Evolutionary conservation across 345 rosid species (phyloP).

Genomic region (Acer negundo): DNA sequence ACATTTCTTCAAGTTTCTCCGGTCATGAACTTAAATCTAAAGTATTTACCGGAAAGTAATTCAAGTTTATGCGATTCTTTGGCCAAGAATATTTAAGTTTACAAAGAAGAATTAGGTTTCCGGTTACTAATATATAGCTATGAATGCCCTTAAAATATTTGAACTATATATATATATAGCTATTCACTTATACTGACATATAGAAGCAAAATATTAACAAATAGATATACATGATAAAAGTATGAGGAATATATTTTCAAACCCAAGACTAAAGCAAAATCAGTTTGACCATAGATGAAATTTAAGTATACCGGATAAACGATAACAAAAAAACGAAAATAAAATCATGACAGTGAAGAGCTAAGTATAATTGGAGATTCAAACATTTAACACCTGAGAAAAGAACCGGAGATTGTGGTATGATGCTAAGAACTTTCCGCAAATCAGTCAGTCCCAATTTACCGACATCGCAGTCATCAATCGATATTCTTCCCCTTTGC

Average conservation of each 20-base stretch:
- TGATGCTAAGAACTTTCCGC: slow-evolving; percentile 78
- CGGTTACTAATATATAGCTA: background rate
- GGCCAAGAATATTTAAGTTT: background rate
- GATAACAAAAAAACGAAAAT: background rate
- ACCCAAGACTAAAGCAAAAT: background rate
- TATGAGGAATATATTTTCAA: background rate
- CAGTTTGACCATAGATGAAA: background rate
- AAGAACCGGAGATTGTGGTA: slow-evolving; percentile 94
- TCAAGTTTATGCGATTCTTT: background rate
- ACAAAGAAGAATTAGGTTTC: background rate
- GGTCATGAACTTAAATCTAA: background rate
- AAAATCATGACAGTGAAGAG: background rate
- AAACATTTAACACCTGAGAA: slow-evolving; percentile 66
- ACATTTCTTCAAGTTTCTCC: too few relatives aligned
- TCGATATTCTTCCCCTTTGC: slow-evolving; percentile 72
- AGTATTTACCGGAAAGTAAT: background rate
- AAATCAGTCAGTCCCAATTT: slow-evolving; percentile 77
- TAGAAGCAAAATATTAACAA: background rate
- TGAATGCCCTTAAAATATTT: background rate
- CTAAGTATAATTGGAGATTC: background rate
- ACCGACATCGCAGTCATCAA: slow-evolving; percentile 67
- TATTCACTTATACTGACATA: background rate
- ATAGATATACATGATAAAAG: background rate
- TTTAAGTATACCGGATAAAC: background rate
- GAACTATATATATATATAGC: background rate